Conservation (phyloP, 768 basidiomycete genomes). For the Pleurotus ostreatus region DNA sequence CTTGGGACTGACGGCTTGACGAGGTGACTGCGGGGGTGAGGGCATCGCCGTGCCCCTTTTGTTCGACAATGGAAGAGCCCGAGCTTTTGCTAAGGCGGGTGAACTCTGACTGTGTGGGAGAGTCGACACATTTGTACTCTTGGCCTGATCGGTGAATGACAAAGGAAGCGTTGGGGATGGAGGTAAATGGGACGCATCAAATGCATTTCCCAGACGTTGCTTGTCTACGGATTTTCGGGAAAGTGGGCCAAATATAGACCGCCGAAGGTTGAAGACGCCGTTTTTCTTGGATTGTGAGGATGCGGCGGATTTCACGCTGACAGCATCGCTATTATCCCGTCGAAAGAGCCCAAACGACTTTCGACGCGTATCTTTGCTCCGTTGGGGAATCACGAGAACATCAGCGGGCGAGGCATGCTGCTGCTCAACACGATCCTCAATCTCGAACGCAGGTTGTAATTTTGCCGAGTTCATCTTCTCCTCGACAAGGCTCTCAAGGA, state of each 20-base stretch:
- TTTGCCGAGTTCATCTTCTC: not conserved
- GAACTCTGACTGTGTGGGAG: conserved; percentile 1
- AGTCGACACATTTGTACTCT: not conserved
- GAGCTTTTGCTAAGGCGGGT: not conserved
- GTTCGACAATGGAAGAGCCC: not conserved
- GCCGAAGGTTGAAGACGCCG: conserved; percentile 37
- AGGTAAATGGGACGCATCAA: conserved; percentile 32
- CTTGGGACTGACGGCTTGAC: conserved; percentile 49
- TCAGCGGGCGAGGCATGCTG: not conserved
- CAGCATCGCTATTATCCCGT: conserved; percentile 1
- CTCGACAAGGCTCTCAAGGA: conserved; percentile 15
- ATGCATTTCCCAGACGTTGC: conserved; percentile 15
- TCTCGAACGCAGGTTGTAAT: not conserved
- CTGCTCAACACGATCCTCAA: not conserved
- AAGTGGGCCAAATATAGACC: conserved; percentile 37
- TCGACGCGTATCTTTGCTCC: not conserved
- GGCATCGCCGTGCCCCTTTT: conserved; percentile 1
- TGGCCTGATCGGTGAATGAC: conserved; percentile 8
- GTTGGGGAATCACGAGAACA: not conserved
- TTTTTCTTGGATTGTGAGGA: conserved; percentile 1
- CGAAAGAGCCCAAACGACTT: not conserved
- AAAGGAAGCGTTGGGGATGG: conserved; percentile 29
- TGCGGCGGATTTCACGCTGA: not conserved
- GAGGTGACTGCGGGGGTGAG: conserved; percentile 12
- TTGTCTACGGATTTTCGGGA: conserved; percentile 20